Base-by-base conservation (phyloP, 2,329 filamentous ascomycete species). In the Pseudopithomyces chartarum region DNA sequence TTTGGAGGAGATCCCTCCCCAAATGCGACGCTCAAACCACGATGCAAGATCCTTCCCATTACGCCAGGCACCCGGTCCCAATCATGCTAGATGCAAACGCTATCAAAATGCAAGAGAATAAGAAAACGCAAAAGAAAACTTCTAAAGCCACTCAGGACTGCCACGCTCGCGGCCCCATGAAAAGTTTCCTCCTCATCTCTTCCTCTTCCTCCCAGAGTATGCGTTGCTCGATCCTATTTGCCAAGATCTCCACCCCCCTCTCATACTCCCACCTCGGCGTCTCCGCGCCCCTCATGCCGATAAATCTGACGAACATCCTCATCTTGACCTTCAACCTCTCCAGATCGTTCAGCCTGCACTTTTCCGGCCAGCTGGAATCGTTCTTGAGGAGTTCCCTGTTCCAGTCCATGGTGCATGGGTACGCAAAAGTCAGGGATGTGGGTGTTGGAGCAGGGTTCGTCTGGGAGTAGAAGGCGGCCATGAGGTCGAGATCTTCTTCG, bases 401-500 rank as follows among this genome's bases (percentile, higher is more conserved):
- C 89, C 89, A 92, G 52, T 79, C 74, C 68, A 92, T 84, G n/a
- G 84, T 86, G 62, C 85, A 86, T 0, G 90, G 90, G 71, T 92
- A 92, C 58, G 84, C 79, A 48, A 72, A 62, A 4, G 60, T 64
- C 11, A 65, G 51, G 11, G 33, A 36, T 42, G 42, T 50, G 34
- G 34, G 34, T 6, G 20, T n/a, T 2, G 51, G 22, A 10, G 29
- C 11, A 1, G 51, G 51, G 19, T 82, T 84, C 56, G 82, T 82
- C 77, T 92, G 90, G 77, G 90, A 87, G 79, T 92, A 92, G 76
- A 89, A 91, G 62, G 82, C 79, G 2, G 89, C 89, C 39, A 92
- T 82, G 52, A 79, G 78, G 76, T 92, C 89, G 53, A 91, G 85
- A 75, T 92, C 82, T 29, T 76, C 76, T 71, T 90, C 87, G 15